phyloP scores from a whole-genome alignment of 2,329 filamentous ascomycete genomes.

The Exophiala lecanii-corni region DNA sequence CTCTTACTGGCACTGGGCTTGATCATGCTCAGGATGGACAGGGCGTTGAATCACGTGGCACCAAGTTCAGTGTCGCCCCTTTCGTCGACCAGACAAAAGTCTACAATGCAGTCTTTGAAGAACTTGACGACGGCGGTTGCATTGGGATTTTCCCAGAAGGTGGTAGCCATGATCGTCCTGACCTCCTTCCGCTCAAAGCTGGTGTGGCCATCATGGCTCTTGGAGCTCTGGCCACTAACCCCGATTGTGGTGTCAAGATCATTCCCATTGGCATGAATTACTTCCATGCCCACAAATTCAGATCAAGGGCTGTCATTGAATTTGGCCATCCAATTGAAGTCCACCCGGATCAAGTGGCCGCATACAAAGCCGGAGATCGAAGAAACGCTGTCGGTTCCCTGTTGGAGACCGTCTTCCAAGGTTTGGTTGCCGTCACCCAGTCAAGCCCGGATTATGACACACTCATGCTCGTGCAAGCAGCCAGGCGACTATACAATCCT shows the following conservation, averaged over 20 bases:
- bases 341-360: conserved; percentile 72
- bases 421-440: conserved; percentile 82
- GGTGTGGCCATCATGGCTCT: conserved; percentile 98
- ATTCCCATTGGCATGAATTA: conserved; percentile 99
- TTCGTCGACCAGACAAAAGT: conserved; percentile 92
- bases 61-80: conserved; percentile 80
- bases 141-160: conserved; percentile 97
- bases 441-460: conserved; percentile 93
- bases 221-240: conserved; percentile 77
- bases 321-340: conserved; percentile 89
- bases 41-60: conserved; percentile 61
- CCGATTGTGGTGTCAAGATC: conserved; percentile 85
- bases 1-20: conserved; percentile 71
- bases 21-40: not conserved
- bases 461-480: conserved; percentile 90
- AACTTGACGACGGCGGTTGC: conserved; percentile 76
- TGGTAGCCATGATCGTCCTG: conserved; percentile 89
- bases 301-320: conserved; percentile 90
- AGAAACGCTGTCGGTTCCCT: conserved; percentile 82
- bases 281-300: conserved; percentile 98
- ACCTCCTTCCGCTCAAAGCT: conserved; percentile 87
- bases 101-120: conserved; percentile 86
- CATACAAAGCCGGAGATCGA: conserved; percentile 77
- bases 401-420: conserved; percentile 80
- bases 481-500: conserved; percentile 86